Percentiles rank a stretch among this genome's conserved stretches.
Conservation (phyloP, 306 rosid species). For the Inga laurina region DNA sequence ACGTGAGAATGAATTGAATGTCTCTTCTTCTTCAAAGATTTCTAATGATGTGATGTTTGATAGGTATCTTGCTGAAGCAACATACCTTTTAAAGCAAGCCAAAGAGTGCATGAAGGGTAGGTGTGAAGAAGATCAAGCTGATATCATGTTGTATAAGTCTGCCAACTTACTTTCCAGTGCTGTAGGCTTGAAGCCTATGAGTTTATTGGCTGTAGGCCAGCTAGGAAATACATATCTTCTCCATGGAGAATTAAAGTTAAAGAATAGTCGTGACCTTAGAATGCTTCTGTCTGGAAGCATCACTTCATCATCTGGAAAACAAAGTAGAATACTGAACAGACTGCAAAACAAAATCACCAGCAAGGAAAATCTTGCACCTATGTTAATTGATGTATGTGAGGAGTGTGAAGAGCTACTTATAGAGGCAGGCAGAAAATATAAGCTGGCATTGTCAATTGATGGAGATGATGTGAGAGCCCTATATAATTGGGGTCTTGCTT, state of each 20-base stretch:
- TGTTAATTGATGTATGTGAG: constrained; percentile 76
- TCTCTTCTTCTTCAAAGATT: constrained; percentile 53
- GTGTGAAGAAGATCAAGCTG: constrained; percentile 64
- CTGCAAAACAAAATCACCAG: constrained; percentile 46
- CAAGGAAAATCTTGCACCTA: constrained; percentile 62
- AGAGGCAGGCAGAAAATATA: constrained; percentile 92
- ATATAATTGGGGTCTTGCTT: constrained; percentile 99
- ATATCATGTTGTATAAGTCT: constrained; percentile 66
- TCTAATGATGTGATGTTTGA: constrained; percentile 77
- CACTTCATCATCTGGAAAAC: constrained; percentile 44
- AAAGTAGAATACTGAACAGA: constrained; percentile 49
- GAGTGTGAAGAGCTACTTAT: constrained; percentile 90
- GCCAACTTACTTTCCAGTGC: constrained; percentile 82
- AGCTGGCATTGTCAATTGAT: constrained; percentile 89
- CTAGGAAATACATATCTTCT: constrained; percentile 90
- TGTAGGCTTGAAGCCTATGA: constrained; percentile 79
- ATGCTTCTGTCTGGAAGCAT: constrained; percentile 57
- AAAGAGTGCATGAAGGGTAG: constrained; percentile 61
- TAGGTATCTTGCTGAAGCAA: constrained; percentile 75
- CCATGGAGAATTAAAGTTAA: constrained; percentile 91
- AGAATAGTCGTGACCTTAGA: constrained; percentile 82
- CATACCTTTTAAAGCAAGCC: constrained; percentile 69
- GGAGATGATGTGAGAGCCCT: constrained; percentile 77
- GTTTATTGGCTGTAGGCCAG: constrained; percentile 93
- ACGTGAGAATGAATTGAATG: constrained; percentile 44